Conservation (phyloP, 2,329 filamentous ascomycete genomes). For the Aspergillus texensis region DNA sequence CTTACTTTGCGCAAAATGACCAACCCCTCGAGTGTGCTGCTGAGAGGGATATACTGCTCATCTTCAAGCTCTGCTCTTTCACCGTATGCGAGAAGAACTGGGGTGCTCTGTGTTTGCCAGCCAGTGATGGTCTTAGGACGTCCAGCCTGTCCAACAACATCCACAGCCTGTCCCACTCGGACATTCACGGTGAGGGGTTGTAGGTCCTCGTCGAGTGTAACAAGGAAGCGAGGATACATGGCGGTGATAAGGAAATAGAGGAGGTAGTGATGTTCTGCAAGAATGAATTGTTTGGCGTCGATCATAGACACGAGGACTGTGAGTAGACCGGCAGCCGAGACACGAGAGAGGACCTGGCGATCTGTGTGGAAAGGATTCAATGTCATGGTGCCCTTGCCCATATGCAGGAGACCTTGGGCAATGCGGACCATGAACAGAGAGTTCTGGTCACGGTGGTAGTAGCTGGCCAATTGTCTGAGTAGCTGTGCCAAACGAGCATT, state of each 20-base stretch:
- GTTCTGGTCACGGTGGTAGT: constrained; percentile 96
- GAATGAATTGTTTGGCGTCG: constrained; percentile 84
- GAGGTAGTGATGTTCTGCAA: constrained; percentile 80
- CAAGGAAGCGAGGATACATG: constrained; percentile 94
- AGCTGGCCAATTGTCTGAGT: constrained; percentile 90
- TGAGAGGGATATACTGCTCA: constrained; percentile 93
- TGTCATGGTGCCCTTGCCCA: constrained; percentile 97
- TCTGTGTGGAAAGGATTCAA: constrained; percentile 99
- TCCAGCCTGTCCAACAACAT: constrained; percentile 95
- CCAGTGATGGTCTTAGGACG: constrained; percentile 98
- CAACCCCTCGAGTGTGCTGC: constrained; percentile 87
- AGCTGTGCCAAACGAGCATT: constrained; percentile 95
- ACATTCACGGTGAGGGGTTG: constrained; percentile 95
- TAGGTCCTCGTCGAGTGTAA: constrained; percentile 92
- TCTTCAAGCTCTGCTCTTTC: constrained; percentile 97
- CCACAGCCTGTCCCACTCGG: constrained; percentile 94
- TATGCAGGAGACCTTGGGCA: constrained; percentile 93
- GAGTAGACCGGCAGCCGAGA: constrained; percentile 84
- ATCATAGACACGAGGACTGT: constrained; percentile 92
- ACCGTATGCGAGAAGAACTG: constrained; percentile 88
- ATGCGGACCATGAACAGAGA: constrained; percentile 99
- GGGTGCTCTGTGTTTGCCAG: constrained; percentile 99
- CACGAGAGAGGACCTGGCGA: constrained; percentile 89
- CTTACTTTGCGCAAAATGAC: constrained; percentile 96
- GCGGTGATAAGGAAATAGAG: constrained; percentile 96